These are phyloP conservation scores for Rhodotorula mucilaginosa DNA, from an alignment of 1,284 basidiomycete genomes.

Conservation along the genomic window DNA sequence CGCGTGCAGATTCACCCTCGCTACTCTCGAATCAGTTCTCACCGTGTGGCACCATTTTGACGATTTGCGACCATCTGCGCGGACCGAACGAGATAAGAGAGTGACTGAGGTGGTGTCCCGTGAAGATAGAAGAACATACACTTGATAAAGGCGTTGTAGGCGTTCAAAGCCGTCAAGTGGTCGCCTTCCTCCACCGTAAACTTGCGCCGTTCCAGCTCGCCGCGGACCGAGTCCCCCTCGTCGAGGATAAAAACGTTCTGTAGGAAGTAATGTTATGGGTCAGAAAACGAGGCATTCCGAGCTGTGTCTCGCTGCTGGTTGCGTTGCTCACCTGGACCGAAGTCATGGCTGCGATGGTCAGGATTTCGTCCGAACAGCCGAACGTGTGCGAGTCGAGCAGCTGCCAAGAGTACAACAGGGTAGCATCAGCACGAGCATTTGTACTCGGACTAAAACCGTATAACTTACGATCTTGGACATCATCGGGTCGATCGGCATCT, in stretches of 20 bases:
- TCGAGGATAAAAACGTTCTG: slow-evolving; percentile 84
- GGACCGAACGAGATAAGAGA: background rate
- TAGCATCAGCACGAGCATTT: no score
- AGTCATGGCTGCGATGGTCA: slow-evolving; percentile 94
- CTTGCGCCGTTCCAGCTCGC: slow-evolving; percentile 84
- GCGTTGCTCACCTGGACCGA: slow-evolving; percentile 65
- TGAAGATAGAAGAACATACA: background rate
- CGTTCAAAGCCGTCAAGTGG: slow-evolving; percentile 85
- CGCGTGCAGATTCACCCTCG: no score
- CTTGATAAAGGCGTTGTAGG: slow-evolving; percentile 83
- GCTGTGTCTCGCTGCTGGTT: no score
- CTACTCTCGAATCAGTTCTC: background rate
- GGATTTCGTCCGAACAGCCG: slow-evolving; percentile 84
- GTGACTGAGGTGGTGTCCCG: background rate
- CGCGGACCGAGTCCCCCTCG: slow-evolving; percentile 78
- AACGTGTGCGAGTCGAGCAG: slow-evolving; percentile 78
- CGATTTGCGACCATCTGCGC: slow-evolving; percentile 68
- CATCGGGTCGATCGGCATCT: slow-evolving; percentile 58
- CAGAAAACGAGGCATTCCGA: no score
- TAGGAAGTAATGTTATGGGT: background rate
- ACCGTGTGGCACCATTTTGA: slow-evolving; percentile 82
- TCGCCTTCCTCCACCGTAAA: slow-evolving; percentile 98
- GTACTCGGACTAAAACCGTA: background rate
- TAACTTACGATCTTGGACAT: slow-evolving; percentile 57
- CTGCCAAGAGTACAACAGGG: slow-evolving; percentile 52